A percentile compares a stretch with the other conserved stretches of the same genome.
phyloP scores from a whole-genome alignment of 2,329 filamentous ascomycete genomes.

The Alternaria sp. region DNA sequence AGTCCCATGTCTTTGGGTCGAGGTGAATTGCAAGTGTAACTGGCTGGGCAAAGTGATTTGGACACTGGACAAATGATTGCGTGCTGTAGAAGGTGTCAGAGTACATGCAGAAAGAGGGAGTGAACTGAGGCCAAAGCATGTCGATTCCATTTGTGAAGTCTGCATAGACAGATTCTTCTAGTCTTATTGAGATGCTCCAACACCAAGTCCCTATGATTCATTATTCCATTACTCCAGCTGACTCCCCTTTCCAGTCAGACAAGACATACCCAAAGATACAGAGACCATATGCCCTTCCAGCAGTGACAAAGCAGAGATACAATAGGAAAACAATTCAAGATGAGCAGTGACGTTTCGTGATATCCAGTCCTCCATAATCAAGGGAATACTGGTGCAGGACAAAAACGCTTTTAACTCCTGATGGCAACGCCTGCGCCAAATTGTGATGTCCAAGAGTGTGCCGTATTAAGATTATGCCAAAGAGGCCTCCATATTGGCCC shows the following conservation, averaged over 20 bases:
- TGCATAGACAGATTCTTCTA: conserved; percentile 1
- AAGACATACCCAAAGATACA: conserved; percentile 4
- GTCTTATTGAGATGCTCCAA: neutral
- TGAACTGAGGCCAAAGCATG: neutral
- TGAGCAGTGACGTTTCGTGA: conserved; percentile 6
- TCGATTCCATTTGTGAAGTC: conserved; percentile 4
- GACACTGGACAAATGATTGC: neutral
- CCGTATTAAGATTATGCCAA: conserved; percentile 17
- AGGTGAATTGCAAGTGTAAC: neutral
- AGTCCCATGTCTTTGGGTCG: neutral
- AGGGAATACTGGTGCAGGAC: conserved; percentile 1
- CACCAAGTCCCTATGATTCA: conserved; percentile 2
- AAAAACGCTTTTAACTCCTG: conserved; percentile 15
- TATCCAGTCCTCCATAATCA: neutral
- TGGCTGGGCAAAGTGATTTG: neutral
- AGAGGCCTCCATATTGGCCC: conserved; percentile 2
- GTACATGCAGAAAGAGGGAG: neutral
- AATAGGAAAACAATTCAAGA: neutral
- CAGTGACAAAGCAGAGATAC: neutral
- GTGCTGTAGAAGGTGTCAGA: neutral
- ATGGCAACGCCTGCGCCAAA: conserved; percentile 10
- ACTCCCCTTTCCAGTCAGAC: conserved; percentile 3
- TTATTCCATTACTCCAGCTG: conserved; percentile 6
- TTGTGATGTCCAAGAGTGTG: conserved; percentile 8
- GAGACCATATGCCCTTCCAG: neutral